These are phyloP conservation scores for Exophiala aquamarina DNA, from an alignment of 2,329 filamentous ascomycete genomes.

Conservation along the genomic window DNA sequence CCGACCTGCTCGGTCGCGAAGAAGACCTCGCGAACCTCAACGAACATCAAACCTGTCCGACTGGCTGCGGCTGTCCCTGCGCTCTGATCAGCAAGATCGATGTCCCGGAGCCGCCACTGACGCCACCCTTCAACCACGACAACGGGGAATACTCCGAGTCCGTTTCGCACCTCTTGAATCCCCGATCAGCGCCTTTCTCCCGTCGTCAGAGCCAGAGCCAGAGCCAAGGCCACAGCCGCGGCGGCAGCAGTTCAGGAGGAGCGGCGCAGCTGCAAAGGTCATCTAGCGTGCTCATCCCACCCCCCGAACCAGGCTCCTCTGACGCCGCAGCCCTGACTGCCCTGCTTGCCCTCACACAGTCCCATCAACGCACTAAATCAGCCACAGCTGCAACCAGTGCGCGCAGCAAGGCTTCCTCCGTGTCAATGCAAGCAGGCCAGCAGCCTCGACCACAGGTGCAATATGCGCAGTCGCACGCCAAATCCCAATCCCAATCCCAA, in stretches of 20 bases:
- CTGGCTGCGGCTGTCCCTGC: slow-evolving; percentile 50
- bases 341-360: slow-evolving; percentile 22
- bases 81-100: slow-evolving; percentile 37
- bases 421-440: too few species aligned
- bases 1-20: slow-evolving; percentile 5
- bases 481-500: not conserved
- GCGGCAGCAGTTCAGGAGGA: slow-evolving; percentile 7
- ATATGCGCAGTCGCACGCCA: not conserved
- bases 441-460: not conserved
- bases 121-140: not conserved
- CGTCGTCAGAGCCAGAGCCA: slow-evolving; percentile 1
- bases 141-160: too few species aligned
- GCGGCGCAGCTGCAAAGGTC: slow-evolving; percentile 11
- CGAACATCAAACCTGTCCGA: slow-evolving; percentile 37
- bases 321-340: slow-evolving; percentile 18
- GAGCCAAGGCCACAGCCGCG: slow-evolving; percentile 3
- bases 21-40: slow-evolving; percentile 20
- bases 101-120: slow-evolving; percentile 25
- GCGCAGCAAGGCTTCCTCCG: slow-evolving; percentile 7
- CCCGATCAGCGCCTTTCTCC: not conserved
- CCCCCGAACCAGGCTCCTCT: not conserved
- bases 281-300: slow-evolving; percentile 8
- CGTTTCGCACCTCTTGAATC: not conserved
- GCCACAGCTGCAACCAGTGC: not conserved
- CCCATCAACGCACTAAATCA: slow-evolving; percentile 21